phyloP scores from a whole-genome alignment of 192 early-diverging fungal species.

The Backusella parvicylindrica region DNA sequence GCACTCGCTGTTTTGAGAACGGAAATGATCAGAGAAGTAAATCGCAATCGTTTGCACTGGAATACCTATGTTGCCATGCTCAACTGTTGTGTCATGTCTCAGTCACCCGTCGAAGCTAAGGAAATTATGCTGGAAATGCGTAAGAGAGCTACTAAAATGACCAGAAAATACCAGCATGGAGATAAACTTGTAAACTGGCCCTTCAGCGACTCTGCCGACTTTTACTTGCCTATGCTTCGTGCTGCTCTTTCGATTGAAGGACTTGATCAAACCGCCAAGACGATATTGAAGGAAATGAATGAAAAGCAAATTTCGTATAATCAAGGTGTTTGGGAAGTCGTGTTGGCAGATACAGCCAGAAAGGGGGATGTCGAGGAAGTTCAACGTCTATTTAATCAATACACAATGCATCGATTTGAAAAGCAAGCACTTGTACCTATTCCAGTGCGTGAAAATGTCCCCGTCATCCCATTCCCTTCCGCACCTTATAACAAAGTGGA shows the following conservation, averaged over 20 bases:
- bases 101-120: constrained; percentile 8
- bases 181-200: not conserved
- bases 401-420: constrained; percentile 35
- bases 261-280: not conserved
- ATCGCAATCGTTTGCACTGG: not conserved
- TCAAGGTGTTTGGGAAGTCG: constrained; percentile 12
- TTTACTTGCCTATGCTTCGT: constrained; percentile 17
- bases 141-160: not conserved
- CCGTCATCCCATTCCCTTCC: constrained; percentile 34
- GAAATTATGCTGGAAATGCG: constrained; percentile 17
- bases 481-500: constrained; percentile 26
- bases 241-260: not conserved
- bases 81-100: constrained; percentile 31
- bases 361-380: not conserved
- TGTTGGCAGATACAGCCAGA: constrained; percentile 4
- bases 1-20: constrained; percentile 25
- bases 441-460: constrained; percentile 16
- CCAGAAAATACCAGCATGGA: not conserved
- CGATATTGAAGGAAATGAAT: constrained; percentile 22
- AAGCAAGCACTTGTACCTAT: constrained; percentile 24
- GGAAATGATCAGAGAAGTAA: constrained; percentile 22
- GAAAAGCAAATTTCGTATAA: constrained; percentile 12
- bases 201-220: not conserved
- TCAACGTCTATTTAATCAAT: constrained; percentile 29
- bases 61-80: constrained; percentile 26